Percentiles rank a stretch among this genome's conserved stretches.
phyloP scores from a whole-genome alignment of 495 filamentous ascomycete species.

The Penicillium soppii region DNA sequence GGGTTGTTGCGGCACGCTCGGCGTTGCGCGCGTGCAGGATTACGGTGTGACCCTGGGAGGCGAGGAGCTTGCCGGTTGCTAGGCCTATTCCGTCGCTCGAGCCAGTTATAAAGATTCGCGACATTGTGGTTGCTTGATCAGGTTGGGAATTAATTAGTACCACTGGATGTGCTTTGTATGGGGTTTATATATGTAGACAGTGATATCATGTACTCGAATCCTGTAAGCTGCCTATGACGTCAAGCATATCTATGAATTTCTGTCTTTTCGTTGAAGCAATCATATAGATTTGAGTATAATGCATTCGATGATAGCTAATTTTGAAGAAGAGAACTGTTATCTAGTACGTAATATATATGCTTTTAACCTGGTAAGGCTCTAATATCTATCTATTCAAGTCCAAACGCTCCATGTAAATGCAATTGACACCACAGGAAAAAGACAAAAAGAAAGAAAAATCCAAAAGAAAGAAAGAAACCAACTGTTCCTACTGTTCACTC shows the following conservation, averaged over 20 bases:
- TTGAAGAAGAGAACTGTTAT: too few species aligned
- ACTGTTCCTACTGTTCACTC: conserved; percentile 8
- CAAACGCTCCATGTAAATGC: conserved; percentile 31
- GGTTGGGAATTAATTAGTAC: neutral
- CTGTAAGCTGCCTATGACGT: neutral
- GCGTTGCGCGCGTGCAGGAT: conserved; percentile 57
- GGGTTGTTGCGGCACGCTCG: conserved; percentile 44
- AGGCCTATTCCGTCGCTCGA: conserved; percentile 48
- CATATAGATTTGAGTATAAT: neutral
- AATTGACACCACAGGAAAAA: conserved; percentile 12
- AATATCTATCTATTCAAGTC: neutral
- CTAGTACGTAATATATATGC: neutral
- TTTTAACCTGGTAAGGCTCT: neutral
- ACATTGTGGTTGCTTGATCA: conserved; percentile 30
- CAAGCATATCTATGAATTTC: neutral
- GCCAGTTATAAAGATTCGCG: conserved; percentile 59
- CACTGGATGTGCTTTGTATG: neutral
- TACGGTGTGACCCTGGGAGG: conserved; percentile 53
- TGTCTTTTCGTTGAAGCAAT: neutral
- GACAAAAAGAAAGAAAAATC: neutral
- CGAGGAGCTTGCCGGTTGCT: conserved; percentile 48
- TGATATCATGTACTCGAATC: neutral
- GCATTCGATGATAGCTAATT: too few species aligned
- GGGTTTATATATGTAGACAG: neutral
- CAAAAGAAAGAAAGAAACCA: too few species aligned